phyloP scores from a whole-genome alignment of 768 basidiomycete genomes.

The Trametes cubensis region DNA sequence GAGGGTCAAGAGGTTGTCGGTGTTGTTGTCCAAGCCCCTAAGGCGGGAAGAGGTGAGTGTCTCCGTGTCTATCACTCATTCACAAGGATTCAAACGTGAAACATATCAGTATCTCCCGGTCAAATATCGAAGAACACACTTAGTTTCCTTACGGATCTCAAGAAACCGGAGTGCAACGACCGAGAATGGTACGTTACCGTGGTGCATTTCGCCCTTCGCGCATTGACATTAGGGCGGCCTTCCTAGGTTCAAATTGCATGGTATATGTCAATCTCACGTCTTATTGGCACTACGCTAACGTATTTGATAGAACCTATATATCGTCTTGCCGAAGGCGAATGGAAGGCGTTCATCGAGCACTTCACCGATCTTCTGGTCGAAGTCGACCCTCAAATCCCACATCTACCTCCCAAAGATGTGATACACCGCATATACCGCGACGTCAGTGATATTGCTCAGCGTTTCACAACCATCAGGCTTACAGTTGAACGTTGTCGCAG shows the following conservation, averaged over 20 bases:
- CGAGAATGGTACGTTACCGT: constrained; percentile 70
- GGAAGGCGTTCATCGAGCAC: constrained; percentile 78
- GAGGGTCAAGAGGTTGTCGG: constrained; percentile 77
- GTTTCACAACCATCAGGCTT: neutral
- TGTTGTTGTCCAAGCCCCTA: constrained; percentile 78
- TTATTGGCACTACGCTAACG: neutral
- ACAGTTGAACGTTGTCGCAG: constrained; percentile 40
- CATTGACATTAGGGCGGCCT: too few species aligned
- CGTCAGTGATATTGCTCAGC: constrained; percentile 43
- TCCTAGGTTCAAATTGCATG: constrained; percentile 19
- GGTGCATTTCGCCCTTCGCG: too few species aligned
- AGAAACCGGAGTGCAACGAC: constrained; percentile 80
- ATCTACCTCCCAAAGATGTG: constrained; percentile 87
- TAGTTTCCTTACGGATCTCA: constrained; percentile 70
- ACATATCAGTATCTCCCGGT: constrained; percentile 65
- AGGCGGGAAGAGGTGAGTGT: constrained; percentile 70
- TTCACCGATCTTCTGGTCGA: constrained; percentile 70
- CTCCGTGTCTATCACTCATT: neutral
- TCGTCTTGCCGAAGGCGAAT: constrained; percentile 83
- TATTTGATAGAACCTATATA: constrained; percentile 69
- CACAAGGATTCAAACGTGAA: neutral
- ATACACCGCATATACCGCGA: constrained; percentile 94
- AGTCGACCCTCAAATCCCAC: constrained; percentile 83
- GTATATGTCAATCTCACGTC: neutral
- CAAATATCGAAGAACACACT: constrained; percentile 86